Evolutionary conservation across 495 filamentous ascomycete species (phyloP).

Genomic region (Annulohypoxylon bovei): DNA sequence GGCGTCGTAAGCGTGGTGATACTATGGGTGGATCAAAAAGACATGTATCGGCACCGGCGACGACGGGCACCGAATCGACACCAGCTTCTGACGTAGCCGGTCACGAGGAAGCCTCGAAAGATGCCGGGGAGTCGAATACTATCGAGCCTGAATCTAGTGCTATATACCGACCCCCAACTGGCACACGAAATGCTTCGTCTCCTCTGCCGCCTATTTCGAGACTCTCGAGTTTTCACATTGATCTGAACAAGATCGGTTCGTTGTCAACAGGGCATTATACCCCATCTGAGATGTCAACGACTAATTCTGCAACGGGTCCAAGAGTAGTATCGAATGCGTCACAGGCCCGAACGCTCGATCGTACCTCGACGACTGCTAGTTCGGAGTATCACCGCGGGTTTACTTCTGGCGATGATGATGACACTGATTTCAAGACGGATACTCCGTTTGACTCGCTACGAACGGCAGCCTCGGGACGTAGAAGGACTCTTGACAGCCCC

Average conservation of each 20-base stretch:
- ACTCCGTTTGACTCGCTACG: slow-evolving; percentile 91
- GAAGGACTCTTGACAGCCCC: slow-evolving; percentile 63
- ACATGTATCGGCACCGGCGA: slow-evolving; percentile 56
- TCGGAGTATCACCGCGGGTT: slow-evolving; percentile 85
- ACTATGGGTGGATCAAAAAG: slow-evolving; percentile 52
- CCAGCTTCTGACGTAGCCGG: not conserved
- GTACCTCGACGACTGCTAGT: slow-evolving; percentile 80
- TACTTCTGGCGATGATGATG: slow-evolving; percentile 82
- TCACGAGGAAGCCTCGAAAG: slow-evolving; percentile 32
- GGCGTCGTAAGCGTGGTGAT: slow-evolving; percentile 56
- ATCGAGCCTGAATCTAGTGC: slow-evolving; percentile 37
- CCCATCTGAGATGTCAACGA: slow-evolving; percentile 29
- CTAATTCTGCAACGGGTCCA: slow-evolving; percentile 38
- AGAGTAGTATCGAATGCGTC: slow-evolving; percentile 49
- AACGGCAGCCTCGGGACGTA: slow-evolving; percentile 75
- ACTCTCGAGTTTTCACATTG: slow-evolving; percentile 66
- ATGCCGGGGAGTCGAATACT: slow-evolving; percentile 18
- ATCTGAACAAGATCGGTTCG: slow-evolving; percentile 58
- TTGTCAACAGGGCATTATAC: slow-evolving; percentile 44
- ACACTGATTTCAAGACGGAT: slow-evolving; percentile 86
- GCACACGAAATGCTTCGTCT: slow-evolving; percentile 62
- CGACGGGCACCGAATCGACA: slow-evolving; percentile 26
- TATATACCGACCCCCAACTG: slow-evolving; percentile 44
- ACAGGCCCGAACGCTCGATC: slow-evolving; percentile 67
- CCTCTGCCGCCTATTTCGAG: slow-evolving; percentile 66